phyloP scores from a whole-genome alignment of 2,329 filamentous ascomycete genomes.

The Emericellopsis cladophorae region DNA sequence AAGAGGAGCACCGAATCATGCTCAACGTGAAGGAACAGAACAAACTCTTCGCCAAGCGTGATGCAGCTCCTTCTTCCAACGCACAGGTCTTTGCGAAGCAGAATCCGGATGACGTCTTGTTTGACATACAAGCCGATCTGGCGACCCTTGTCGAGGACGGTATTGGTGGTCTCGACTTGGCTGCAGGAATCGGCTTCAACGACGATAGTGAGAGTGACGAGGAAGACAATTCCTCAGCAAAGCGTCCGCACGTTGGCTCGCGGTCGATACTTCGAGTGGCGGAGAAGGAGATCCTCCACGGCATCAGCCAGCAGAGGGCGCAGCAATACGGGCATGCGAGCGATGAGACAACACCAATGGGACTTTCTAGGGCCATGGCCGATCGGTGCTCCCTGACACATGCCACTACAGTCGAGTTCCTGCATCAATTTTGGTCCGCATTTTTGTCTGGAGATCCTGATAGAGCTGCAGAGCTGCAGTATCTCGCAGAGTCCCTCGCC shows the following conservation, averaged over 20 bases:
- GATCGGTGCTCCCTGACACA: conserved; percentile 59
- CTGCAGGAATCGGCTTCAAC: conserved; percentile 52
- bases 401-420: conserved; percentile 85
- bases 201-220: conserved; percentile 60
- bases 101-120: conserved; percentile 55
- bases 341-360: conserved; percentile 38
- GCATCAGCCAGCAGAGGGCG: conserved; percentile 47
- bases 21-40: conserved; percentile 83
- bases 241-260: conserved; percentile 52
- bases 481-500: conserved; percentile 69
- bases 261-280: conserved; percentile 50
- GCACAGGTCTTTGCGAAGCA: conserved; percentile 51
- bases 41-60: conserved; percentile 59
- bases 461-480: conserved; percentile 67
- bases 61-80: conserved; percentile 31
- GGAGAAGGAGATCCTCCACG: conserved; percentile 52
- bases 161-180: conserved; percentile 44
- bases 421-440: conserved; percentile 94
- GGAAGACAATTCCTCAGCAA: conserved; percentile 27
- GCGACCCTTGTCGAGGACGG: conserved; percentile 33
- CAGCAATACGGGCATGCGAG: conserved; percentile 40
- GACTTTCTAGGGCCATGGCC: conserved; percentile 37
- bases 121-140: conserved; percentile 50
- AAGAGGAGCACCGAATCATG: conserved; percentile 63
- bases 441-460: conserved; percentile 82